Evolutionary conservation across 2,329 filamentous ascomycete species (phyloP).

Genomic region (Aureobasidium lini): DNA sequence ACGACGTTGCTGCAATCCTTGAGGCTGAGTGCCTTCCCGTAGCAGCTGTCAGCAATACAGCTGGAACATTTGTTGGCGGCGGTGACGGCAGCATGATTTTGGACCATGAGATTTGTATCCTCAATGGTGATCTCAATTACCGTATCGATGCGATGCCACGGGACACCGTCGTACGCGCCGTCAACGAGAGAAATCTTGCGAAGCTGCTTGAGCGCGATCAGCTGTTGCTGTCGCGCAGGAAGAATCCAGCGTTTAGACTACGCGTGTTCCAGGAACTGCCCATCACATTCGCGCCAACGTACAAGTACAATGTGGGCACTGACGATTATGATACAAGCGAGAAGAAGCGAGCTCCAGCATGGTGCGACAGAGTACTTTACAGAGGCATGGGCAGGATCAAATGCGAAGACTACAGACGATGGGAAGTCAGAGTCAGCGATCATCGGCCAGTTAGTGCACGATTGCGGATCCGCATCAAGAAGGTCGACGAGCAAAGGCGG

Average conservation of each 20-base stretch:
- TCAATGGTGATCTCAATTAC: conserved; percentile 97
- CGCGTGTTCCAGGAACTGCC: conserved; percentile 84
- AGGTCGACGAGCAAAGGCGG: conserved; percentile 60
- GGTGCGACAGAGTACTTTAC: conserved; percentile 93
- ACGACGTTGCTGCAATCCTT: conserved; percentile 83
- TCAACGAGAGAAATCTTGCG: conserved; percentile 69
- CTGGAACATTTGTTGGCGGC: conserved; percentile 80
- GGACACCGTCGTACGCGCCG: conserved; percentile 80
- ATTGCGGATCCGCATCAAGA: conserved; percentile 81
- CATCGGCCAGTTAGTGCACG: conserved; percentile 84
- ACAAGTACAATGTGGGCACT: conserved; percentile 96
- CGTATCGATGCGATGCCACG: conserved; percentile 96
- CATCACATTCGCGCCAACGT: conserved; percentile 89
- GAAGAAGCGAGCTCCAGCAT: conserved; percentile 88
- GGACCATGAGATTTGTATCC: conserved; percentile 93
- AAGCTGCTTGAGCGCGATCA: conserved; percentile 93
- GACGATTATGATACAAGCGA: conserved; percentile 85
- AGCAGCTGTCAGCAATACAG: conserved; percentile 52
- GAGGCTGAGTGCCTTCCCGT: conserved; percentile 68
- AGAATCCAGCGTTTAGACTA: conserved; percentile 82
- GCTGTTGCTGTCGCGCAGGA: conserved; percentile 76
- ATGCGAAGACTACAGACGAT: conserved; percentile 78
- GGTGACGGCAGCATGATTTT: conserved; percentile 92
- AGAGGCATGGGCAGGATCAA: conserved; percentile 73
- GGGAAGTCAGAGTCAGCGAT: conserved; percentile 86